Percentiles rank a stretch among this genome's conserved stretches.
These are phyloP conservation scores for Tulasnella sp. DNA, from an alignment of 768 basidiomycete genomes.

Conservation along the genomic window DNA sequence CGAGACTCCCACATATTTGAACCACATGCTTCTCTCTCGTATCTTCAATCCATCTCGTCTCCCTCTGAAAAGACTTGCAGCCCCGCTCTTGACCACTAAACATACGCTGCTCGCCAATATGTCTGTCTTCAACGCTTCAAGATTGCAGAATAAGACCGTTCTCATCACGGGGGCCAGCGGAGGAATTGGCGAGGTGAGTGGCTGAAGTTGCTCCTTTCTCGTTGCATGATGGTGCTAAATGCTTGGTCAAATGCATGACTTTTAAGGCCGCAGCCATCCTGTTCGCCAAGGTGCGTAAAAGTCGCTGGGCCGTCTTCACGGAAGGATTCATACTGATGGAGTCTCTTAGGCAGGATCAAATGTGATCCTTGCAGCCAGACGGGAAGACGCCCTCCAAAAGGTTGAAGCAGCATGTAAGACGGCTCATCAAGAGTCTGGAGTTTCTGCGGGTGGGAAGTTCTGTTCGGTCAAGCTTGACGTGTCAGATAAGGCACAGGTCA, in stretches of 20 bases:
- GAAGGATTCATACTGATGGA: neutral
- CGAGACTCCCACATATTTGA: too few relatives aligned
- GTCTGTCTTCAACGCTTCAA: conserved; percentile 78
- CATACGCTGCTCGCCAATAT: neutral
- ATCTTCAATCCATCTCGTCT: conserved; percentile 25
- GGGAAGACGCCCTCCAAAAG: conserved; percentile 69
- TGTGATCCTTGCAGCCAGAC: conserved; percentile 80
- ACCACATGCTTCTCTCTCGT: conserved; percentile 19
- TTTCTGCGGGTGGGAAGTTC: conserved; percentile 78
- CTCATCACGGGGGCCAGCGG: conserved; percentile 88
- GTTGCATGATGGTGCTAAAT: neutral
- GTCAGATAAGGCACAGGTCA: conserved; percentile 72
- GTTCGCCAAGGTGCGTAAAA: conserved; percentile 74
- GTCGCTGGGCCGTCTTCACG: neutral
- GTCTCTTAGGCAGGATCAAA: conserved; percentile 75
- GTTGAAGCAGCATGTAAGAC: conserved; percentile 67
- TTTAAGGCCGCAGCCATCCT: conserved; percentile 80
- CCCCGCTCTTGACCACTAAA: neutral
- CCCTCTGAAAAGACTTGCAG: conserved; percentile 9
- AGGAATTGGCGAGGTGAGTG: conserved; percentile 83
- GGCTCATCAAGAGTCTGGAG: conserved; percentile 73
- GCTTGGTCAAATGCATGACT: neutral
- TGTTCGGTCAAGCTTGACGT: conserved; percentile 76
- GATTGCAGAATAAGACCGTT: conserved; percentile 81
- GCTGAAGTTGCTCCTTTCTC: neutral